Percentiles rank a stretch among this genome's conserved stretches.
Conservation (phyloP, 129 eudicot genomes). For the Escallonia herrerae region DNA sequence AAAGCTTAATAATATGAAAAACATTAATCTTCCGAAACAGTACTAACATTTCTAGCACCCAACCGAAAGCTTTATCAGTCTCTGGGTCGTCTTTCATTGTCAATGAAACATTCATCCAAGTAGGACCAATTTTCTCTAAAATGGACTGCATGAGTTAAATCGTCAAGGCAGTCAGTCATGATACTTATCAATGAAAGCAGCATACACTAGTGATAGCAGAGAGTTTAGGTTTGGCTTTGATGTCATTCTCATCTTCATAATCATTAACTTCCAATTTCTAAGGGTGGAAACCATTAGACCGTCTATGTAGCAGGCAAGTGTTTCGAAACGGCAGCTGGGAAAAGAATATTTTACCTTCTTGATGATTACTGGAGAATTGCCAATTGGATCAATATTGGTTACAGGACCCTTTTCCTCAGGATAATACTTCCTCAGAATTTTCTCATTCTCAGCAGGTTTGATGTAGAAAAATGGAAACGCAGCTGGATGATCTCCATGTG, state of each 20-base stretch:
- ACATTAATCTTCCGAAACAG: neutral
- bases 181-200: neutral
- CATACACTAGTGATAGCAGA: neutral
- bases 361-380: constrained; percentile 68
- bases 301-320: no score
- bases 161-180: neutral
- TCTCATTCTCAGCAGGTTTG: constrained; percentile 45
- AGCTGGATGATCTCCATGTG: constrained; percentile 39
- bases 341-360: constrained; percentile 33
- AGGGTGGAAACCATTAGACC: no score
- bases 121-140: constrained; percentile 54
- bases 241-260: no score
- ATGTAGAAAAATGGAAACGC: constrained; percentile 67
- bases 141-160: constrained; percentile 26
- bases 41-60: constrained; percentile 69
- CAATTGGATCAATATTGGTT: constrained; percentile 58
- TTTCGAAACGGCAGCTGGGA: neutral
- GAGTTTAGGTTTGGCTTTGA: no score
- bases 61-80: constrained; percentile 53
- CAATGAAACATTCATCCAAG: constrained; percentile 69
- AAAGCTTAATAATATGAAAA: neutral
- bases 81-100: constrained; percentile 60
- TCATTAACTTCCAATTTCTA: no score
- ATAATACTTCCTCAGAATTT: constrained; percentile 43
- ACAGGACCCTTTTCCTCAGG: constrained; percentile 56